These are phyloP conservation scores for Trichoderma oligosporum DNA, from an alignment of 2,329 filamentous ascomycete species.

Conservation along the genomic window DNA sequence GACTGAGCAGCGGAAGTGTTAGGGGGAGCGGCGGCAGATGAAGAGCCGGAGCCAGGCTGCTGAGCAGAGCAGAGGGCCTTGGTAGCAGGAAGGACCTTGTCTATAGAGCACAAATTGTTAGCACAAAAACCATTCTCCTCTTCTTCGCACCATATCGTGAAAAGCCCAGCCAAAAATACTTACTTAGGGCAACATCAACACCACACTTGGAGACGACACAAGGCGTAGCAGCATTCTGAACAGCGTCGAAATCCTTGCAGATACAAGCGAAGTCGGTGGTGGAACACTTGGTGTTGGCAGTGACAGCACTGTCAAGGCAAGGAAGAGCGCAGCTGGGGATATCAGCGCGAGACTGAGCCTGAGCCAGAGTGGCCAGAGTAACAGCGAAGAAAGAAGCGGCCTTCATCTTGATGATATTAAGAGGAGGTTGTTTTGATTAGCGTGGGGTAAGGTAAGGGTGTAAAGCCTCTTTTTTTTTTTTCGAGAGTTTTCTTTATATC, in stretches of 20 bases:
- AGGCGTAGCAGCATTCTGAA: constrained; percentile 33
- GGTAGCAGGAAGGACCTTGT: constrained; percentile 39
- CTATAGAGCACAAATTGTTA: constrained; percentile 25
- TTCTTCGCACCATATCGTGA: neutral
- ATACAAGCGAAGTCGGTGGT: constrained; percentile 35
- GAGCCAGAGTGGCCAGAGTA: constrained; percentile 34
- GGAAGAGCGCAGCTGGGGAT: constrained; percentile 39
- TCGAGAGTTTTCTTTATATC: constrained; percentile 14
- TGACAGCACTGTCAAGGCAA: constrained; percentile 36
- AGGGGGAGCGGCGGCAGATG: constrained; percentile 10
- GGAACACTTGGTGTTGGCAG: constrained; percentile 31
- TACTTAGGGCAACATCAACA: constrained; percentile 37
- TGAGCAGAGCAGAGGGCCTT: constrained; percentile 32
- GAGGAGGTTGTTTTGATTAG: neutral
- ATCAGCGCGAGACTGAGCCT: constrained; percentile 34
- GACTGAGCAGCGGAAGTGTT: neutral
- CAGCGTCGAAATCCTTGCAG: constrained; percentile 32
- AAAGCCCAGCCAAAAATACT: constrained; percentile 24
- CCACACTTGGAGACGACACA: constrained; percentile 39
- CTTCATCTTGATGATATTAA: constrained; percentile 37
- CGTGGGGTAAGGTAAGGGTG: neutral
- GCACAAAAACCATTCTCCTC: neutral
- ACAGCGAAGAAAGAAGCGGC: constrained; percentile 32
- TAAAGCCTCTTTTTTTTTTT: constrained; percentile 13
- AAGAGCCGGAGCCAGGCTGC: constrained; percentile 7